These are phyloP conservation scores for Neurospora sp. DNA, from an alignment of 495 filamentous ascomycete species.

Conservation along the genomic window DNA sequence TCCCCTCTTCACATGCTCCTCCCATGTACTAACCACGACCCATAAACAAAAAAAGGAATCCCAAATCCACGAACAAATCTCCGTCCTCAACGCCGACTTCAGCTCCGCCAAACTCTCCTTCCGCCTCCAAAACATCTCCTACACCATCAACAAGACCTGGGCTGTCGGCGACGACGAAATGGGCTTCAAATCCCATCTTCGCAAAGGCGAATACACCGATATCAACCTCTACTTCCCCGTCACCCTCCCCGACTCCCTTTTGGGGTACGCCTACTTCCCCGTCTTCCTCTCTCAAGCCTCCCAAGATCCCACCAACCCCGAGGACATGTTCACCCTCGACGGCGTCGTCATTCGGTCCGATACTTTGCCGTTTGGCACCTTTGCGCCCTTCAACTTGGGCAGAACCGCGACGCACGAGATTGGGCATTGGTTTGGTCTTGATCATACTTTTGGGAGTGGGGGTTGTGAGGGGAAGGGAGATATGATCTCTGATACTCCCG, in stretches of 20 bases:
- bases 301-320: neutral
- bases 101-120: neutral
- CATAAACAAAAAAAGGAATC: neutral
- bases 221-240: slow-evolving; percentile 1
- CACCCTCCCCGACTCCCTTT: neutral
- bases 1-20: neutral
- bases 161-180: neutral
- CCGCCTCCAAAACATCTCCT: neutral
- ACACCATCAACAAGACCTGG: neutral
- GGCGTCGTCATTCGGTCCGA: neutral
- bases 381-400: slow-evolving; percentile 21
- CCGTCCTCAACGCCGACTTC: slow-evolving; percentile 1
- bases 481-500: neutral
- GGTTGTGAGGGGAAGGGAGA: neutral
- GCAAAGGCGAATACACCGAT: neutral
- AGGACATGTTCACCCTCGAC: neutral
- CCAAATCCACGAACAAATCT: slow-evolving; percentile 1
- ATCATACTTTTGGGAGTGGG: slow-evolving; percentile 38
- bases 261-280: slow-evolving; percentile 30
- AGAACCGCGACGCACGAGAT: slow-evolving; percentile 44
- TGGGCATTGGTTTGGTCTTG: slow-evolving; percentile 44
- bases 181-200: neutral
- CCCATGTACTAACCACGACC: neutral
- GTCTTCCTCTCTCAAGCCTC: neutral
- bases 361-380: slow-evolving; percentile 14